These are phyloP conservation scores for Kodamaea alishanica DNA, from an alignment of 1,139 yeast genomes.

Conservation along the genomic window DNA sequence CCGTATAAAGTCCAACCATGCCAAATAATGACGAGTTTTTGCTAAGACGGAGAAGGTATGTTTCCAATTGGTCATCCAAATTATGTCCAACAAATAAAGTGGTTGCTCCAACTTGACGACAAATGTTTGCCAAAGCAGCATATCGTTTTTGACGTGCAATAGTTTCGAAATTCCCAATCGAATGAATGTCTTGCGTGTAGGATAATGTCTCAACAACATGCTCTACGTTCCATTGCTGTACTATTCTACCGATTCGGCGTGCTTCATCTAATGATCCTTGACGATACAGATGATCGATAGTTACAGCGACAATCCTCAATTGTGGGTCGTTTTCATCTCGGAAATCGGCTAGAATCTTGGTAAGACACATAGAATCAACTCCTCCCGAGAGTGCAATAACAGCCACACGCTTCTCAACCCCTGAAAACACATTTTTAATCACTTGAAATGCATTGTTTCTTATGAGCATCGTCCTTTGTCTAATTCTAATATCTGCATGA, in stretches of 20 bases:
- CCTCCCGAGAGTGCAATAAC: conserved; percentile 71
- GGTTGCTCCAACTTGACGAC: conserved; percentile 24
- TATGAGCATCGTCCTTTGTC: too few relatives aligned
- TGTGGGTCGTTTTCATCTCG: conserved; percentile 20
- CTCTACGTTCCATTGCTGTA: conserved; percentile 35
- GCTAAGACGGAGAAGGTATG: conserved; percentile 54
- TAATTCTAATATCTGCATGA: too few relatives aligned
- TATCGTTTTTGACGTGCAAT: conserved; percentile 57
- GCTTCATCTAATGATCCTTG: conserved; percentile 50
- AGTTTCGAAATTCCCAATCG: conserved; percentile 47
- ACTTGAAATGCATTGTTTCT: too few relatives aligned
- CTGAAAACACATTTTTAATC: background rate
- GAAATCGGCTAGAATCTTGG: conserved; percentile 41
- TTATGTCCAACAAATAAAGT: conserved; percentile 63
- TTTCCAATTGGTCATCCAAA: conserved; percentile 68
- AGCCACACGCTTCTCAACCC: conserved; percentile 5
- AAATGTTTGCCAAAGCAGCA: conserved; percentile 33
- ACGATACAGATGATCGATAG: conserved; percentile 59
- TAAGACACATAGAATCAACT: conserved; percentile 72
- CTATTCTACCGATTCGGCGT: conserved; percentile 28
- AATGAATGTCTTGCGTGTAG: conserved; percentile 25
- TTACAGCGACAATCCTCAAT: conserved; percentile 43
- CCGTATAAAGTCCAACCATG: conserved; percentile 37
- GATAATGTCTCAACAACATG: conserved; percentile 37
- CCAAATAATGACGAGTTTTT: conserved; percentile 60